Evolutionary conservation across 2,329 filamentous ascomycete genomes (phyloP), one percentile per base, ranked within the genome.

Genomic region (Ophiognomonia clavigignenti-juglandacearum): DNA sequence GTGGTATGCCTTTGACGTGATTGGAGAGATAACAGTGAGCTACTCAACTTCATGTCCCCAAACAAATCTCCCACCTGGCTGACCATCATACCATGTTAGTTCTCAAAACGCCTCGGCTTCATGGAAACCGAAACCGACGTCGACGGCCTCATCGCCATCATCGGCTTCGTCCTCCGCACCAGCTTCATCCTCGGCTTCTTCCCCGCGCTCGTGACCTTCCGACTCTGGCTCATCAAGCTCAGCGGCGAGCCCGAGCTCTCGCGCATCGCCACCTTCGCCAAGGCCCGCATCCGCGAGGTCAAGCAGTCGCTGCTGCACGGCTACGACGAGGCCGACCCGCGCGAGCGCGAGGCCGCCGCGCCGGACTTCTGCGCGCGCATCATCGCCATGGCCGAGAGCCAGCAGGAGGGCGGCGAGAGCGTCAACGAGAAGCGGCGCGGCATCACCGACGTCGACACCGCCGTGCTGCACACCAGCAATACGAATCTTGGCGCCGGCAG

Each of bases 81-180:
- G 39, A 34, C 43, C 77, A 78, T 1, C 83, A 48, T n/a, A n/a
- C n/a, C 83, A 78, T 0, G 83, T 80, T 66, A 77, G 74, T 62
- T 59, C 27, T 66, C 57, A 11, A 58, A 56, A 3, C 54, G 57
- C 0, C 64, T 68, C 52, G 74, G 72, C 0, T 73, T 77, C 44
- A 57, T 78, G 0, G 69, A 75, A 16, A 47, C 53, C 7, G 73
- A 71, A 0, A 58, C 66, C 3, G 74, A 78, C 39, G 64, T 73
- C 0, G 64, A 64, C 4, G 65, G 63, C 0, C 82, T 83, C 44
- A 71, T 84, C 32, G 57, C 39, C 13, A 43, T 31, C n/a, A 29
- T 50, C 14, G 16, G 22, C 4, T 56, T 71, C 0, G 70, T 43
- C 14, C 31, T 41, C 3, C 32, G 38, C 6, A 18, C n/a, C 10